Conservation (phyloP, 805 yeast species). For the Wickerhamiella domercqiae region DNA sequence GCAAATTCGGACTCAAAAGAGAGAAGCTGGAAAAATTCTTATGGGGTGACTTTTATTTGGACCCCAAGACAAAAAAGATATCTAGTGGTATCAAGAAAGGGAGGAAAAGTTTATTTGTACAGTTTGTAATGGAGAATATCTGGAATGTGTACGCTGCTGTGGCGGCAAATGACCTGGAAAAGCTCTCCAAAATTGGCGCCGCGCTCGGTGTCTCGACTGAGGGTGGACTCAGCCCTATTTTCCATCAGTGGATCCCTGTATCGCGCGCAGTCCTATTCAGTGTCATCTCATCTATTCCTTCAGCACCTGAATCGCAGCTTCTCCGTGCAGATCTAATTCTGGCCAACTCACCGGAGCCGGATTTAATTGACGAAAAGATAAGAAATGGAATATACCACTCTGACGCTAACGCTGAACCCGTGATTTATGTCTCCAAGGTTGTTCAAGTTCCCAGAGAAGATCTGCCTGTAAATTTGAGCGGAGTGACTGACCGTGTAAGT, state of each 20-base stretch:
- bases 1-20: conserved; percentile 70
- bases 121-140: conserved; percentile 70
- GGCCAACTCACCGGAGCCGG: conserved; percentile 38
- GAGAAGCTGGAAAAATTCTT: conserved; percentile 66
- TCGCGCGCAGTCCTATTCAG: conserved; percentile 73
- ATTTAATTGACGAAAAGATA: conserved; percentile 34
- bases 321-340: conserved; percentile 56
- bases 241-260: conserved; percentile 91
- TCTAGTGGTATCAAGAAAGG: conserved; percentile 39
- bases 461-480: conserved; percentile 39
- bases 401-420: conserved; percentile 45
- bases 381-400: conserved; percentile 45
- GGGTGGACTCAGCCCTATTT: conserved; percentile 43
- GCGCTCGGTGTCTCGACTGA: conserved; percentile 54
- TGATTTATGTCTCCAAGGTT: conserved; percentile 81
- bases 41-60: conserved; percentile 90
- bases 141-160: conserved; percentile 79
- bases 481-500: conserved; percentile 17
- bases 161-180: conserved; percentile 49
- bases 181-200: conserved; percentile 56
- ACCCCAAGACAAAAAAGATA: conserved; percentile 78
- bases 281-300: conserved; percentile 72
- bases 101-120: conserved; percentile 75
- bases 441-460: conserved; percentile 72
- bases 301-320: conserved; percentile 63